These are phyloP conservation scores for Patellaria atrata DNA, from an alignment of 495 filamentous ascomycete genomes.

Conservation along the genomic window DNA sequence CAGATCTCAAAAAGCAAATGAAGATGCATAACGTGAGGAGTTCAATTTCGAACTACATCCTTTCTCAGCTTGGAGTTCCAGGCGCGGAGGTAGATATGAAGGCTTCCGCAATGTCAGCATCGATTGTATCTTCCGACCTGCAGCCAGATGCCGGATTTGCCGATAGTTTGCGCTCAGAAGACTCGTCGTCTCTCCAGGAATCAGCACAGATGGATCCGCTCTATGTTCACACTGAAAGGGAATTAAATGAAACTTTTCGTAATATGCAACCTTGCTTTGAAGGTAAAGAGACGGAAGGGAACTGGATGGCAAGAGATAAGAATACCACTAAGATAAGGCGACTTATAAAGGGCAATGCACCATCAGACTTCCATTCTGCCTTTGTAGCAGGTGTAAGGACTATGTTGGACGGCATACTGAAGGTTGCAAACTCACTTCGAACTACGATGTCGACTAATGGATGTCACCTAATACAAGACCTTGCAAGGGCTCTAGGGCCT, in stretches of 20 bases:
- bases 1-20: conserved; percentile 72
- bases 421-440: conserved; percentile 68
- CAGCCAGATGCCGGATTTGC: conserved; percentile 19
- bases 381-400: conserved; percentile 57
- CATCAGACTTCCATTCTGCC: conserved; percentile 53
- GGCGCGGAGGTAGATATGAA: conserved; percentile 35
- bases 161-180: conserved; percentile 25
- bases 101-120: conserved; percentile 25
- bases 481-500: conserved; percentile 60
- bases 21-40: conserved; percentile 65
- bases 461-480: conserved; percentile 71
- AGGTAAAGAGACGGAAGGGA: conserved; percentile 77
- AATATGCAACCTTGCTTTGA: conserved; percentile 74
- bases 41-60: conserved; percentile 65
- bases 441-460: conserved; percentile 81
- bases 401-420: conserved; percentile 78
- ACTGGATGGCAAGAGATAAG: conserved; percentile 79
- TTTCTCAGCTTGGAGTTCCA: conserved; percentile 52
- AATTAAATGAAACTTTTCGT: conserved; percentile 69
- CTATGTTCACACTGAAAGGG: conserved; percentile 64
- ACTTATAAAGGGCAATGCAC: conserved; percentile 71
- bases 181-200: conserved; percentile 29
- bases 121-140: conserved; percentile 8
- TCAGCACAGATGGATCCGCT: conserved; percentile 61
- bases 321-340: conserved; percentile 57